phyloP scores from a whole-genome alignment of 495 filamentous ascomycete species.

The Xylaria longipes region DNA sequence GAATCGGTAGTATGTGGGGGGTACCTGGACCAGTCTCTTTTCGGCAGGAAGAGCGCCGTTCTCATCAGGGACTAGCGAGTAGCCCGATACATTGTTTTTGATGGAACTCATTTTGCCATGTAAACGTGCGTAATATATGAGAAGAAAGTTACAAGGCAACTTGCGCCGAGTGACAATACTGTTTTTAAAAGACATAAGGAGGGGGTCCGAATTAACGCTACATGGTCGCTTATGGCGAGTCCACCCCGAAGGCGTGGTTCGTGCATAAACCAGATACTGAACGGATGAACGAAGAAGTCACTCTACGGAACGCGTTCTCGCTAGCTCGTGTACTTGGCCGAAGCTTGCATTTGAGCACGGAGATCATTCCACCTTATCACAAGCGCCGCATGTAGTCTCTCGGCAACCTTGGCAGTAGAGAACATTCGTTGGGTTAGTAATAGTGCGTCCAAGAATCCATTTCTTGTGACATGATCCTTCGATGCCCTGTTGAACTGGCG shows the following conservation, averaged over 20 bases:
- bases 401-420: not conserved
- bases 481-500: not conserved
- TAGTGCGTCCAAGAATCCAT: not conserved
- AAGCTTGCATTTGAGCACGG: not conserved
- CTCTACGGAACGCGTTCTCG: not conserved
- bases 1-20: not conserved
- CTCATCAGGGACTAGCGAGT: conserved; percentile 12
- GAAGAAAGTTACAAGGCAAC: conserved; percentile 5
- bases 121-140: not conserved
- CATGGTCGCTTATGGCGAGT: not conserved
- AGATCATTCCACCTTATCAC: not conserved
- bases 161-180: not conserved
- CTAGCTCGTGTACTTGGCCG: not conserved
- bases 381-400: not conserved
- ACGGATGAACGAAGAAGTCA: not conserved
- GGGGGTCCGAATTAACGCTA: not conserved
- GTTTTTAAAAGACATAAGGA: conserved; percentile 1
- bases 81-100: not conserved
- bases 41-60: not conserved
- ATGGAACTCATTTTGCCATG: not conserved
- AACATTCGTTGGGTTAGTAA: not conserved
- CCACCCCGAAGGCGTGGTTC: not conserved
- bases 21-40: not conserved
- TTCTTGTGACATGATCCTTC: not conserved
- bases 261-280: not conserved